Percentiles rank a stretch among this genome's conserved stretches.
phyloP scores from a whole-genome alignment of 2,329 filamentous ascomycete species.

The Parastagonospora avenae region DNA sequence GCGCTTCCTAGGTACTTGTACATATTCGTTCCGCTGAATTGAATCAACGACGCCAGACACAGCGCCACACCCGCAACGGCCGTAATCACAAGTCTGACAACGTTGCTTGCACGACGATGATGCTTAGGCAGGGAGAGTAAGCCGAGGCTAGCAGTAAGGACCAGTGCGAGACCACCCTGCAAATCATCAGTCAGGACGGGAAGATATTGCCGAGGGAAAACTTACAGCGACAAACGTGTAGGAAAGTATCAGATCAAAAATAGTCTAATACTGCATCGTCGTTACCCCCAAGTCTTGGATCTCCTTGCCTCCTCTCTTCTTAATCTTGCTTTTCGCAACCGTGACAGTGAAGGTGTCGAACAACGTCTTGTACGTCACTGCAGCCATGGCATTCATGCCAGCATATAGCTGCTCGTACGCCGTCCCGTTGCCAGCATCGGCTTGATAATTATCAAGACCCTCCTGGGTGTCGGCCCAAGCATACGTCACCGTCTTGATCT shows the following conservation, averaged over 20 bases:
- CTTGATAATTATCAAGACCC: constrained; percentile 11
- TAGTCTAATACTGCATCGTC: neutral
- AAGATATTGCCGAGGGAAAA: constrained; percentile 29
- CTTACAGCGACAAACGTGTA: constrained; percentile 18
- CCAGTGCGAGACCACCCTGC: constrained; percentile 32
- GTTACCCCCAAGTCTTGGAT: no score
- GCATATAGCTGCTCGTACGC: neutral
- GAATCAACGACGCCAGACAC: constrained; percentile 28
- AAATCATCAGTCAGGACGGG: constrained; percentile 13
- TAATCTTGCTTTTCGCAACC: no score
- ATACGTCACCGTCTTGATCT: constrained; percentile 4
- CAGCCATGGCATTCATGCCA: neutral
- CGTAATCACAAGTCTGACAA: constrained; percentile 26
- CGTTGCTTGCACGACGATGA: constrained; percentile 26
- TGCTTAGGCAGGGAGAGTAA: constrained; percentile 32
- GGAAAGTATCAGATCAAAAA: constrained; percentile 35
- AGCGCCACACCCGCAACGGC: constrained; percentile 25
- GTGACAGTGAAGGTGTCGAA: constrained; percentile 26
- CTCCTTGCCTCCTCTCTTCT: neutral
- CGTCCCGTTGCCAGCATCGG: constrained; percentile 17
- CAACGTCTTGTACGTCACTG: neutral
- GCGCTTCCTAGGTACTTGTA: constrained; percentile 25
- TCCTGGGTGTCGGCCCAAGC: constrained; percentile 15
- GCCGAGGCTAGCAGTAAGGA: constrained; percentile 30
- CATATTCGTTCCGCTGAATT: constrained; percentile 12